These are phyloP conservation scores for Lepiota venenata DNA, from an alignment of 768 basidiomycete genomes.

Conservation along the genomic window DNA sequence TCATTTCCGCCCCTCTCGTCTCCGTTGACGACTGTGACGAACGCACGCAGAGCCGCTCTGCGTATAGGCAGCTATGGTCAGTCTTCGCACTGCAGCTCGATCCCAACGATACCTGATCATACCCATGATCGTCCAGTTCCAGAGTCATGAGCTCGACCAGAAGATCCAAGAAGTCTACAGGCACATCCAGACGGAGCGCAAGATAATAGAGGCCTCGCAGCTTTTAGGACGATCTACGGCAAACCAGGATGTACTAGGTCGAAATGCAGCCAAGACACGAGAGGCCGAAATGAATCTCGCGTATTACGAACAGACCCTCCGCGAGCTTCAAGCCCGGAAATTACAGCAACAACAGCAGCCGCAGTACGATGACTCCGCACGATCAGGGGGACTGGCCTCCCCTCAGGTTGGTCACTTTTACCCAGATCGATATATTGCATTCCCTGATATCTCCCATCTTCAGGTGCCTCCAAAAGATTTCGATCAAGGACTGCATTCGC, in stretches of 20 bases:
- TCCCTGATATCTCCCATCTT: slow-evolving; percentile 13
- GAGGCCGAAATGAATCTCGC: slow-evolving; percentile 81
- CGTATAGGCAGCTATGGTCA: slow-evolving; percentile 24
- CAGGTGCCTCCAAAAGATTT: slow-evolving; percentile 54
- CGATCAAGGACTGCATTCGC: slow-evolving; percentile 40
- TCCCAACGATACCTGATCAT: slow-evolving; percentile 12
- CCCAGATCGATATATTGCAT: not conserved
- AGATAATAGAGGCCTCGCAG: slow-evolving; percentile 84
- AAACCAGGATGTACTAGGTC: slow-evolving; percentile 82
- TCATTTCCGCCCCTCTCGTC: slow-evolving; percentile 27
- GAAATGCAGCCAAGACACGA: slow-evolving; percentile 81
- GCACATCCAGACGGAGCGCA: slow-evolving; percentile 90
- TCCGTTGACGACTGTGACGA: slow-evolving; percentile 17
- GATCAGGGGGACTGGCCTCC: slow-evolving; percentile 43
- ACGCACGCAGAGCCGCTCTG: slow-evolving; percentile 20
- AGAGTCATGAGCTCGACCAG: slow-evolving; percentile 76
- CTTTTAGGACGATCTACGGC: slow-evolving; percentile 76
- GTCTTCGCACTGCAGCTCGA: not conserved
- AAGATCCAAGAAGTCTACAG: slow-evolving; percentile 90
- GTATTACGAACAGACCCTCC: slow-evolving; percentile 85
- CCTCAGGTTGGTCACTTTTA: slow-evolving; percentile 36
- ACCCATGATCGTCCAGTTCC: slow-evolving; percentile 21
- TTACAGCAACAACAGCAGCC: slow-evolving; percentile 40
- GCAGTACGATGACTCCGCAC: slow-evolving; percentile 50
- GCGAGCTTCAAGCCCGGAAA: slow-evolving; percentile 79